Conservation (phyloP, 768 basidiomycete species). For the Serendipita indica region DNA sequence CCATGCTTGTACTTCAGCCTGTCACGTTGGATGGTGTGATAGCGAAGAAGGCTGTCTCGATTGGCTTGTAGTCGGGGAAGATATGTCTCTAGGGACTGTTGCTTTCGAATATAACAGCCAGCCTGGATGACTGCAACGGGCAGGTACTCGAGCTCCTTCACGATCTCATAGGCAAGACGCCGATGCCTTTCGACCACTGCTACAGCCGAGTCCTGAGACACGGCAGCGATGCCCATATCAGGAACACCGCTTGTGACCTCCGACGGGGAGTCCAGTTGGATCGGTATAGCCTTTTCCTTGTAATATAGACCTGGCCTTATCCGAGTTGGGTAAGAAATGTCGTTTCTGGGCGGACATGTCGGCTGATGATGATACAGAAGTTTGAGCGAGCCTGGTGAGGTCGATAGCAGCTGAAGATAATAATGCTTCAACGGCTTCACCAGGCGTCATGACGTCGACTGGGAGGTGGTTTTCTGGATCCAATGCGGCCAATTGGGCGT, state of each 20-base stretch:
- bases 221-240: too few species aligned
- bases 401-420: not conserved
- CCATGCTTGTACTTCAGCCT: not conserved
- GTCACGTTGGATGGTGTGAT: not conserved
- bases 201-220: too few species aligned
- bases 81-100: not conserved
- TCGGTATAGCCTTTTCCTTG: too few species aligned
- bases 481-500: not conserved
- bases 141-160: not conserved
- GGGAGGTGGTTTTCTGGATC: not conserved
- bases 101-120: not conserved
- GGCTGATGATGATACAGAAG: too few species aligned
- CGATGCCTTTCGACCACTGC: not conserved
- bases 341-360: too few species aligned
- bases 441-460: conserved; percentile 1
- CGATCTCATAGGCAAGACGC: not conserved
- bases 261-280: too few species aligned
- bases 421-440: not conserved
- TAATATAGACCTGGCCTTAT: too few species aligned
- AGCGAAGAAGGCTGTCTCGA: not conserved
- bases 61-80: not conserved
- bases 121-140: not conserved
- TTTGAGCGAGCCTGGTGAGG: too few species aligned
- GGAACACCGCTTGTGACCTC: too few species aligned
- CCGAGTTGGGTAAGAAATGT: too few species aligned